These are phyloP conservation scores for Actinomucor elegans DNA, from an alignment of 371 early-diverging fungal species.

Conservation along the genomic window DNA sequence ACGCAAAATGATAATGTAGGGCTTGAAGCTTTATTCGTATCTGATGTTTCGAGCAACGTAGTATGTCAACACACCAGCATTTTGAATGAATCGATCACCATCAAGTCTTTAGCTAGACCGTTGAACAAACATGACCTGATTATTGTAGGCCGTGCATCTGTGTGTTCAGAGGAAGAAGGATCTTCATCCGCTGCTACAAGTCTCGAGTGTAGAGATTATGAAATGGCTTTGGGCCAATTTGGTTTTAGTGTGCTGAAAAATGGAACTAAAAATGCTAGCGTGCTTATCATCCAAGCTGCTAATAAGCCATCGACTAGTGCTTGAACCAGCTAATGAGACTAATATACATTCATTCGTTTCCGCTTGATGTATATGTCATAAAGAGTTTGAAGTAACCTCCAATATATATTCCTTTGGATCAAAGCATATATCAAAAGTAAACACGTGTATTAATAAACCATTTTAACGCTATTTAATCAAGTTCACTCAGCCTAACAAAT, in stretches of 20 bases:
- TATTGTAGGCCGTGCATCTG: slow-evolving; percentile 4
- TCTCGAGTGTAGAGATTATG: neutral
- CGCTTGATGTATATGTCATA: no score
- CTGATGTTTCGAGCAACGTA: neutral
- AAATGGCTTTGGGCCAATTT: slow-evolving; percentile 2
- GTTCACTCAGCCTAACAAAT: no score
- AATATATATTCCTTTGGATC: no score
- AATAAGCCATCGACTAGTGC: no score
- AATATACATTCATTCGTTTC: no score
- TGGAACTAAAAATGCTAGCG: slow-evolving; percentile 1
- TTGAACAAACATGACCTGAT: slow-evolving; percentile 13
- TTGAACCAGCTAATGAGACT: no score
- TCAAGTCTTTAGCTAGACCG: slow-evolving; percentile 2
- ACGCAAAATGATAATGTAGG: neutral
- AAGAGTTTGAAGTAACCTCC: no score
- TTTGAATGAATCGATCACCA: neutral
- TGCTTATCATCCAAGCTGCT: slow-evolving; percentile 9
- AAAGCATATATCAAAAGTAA: no score
- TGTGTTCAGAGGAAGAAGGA: neutral
- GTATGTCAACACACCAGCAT: neutral
- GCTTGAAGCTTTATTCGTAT: neutral
- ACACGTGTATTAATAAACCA: no score
- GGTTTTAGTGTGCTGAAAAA: slow-evolving; percentile 4
- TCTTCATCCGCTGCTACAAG: neutral
- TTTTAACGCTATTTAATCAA: no score